Conservation (phyloP, 1,284 basidiomycete genomes). For the Heterobasidion irregulare region DNA sequence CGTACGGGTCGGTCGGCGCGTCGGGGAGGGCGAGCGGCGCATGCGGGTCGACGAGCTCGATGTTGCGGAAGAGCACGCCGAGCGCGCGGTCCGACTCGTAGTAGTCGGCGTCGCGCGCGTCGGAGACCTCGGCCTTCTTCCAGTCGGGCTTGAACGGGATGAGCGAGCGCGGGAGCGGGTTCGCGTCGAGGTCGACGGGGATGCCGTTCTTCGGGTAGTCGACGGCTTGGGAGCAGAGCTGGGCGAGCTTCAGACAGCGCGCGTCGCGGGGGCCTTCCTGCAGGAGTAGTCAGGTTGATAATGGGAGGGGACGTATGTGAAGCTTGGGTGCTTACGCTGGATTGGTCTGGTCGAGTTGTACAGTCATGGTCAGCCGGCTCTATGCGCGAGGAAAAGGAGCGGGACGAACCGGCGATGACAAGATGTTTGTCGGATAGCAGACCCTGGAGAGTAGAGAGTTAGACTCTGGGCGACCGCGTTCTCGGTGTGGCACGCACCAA, state of each 20-base stretch:
- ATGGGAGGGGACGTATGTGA: not conserved
- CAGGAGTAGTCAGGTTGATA: not conserved
- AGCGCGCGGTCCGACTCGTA: constrained; percentile 63
- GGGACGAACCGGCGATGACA: constrained; percentile 55
- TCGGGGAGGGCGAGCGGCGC: not conserved
- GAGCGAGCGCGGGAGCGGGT: constrained; percentile 38
- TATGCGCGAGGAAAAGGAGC: not conserved
- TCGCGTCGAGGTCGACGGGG: constrained; percentile 42
- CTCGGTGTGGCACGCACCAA: constrained; percentile 33
- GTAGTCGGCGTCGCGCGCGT: constrained; percentile 52
- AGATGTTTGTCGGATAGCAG: constrained; percentile 63
- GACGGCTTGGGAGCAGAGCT: constrained; percentile 60
- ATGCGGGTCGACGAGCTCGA: constrained; percentile 33
- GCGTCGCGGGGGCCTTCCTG: constrained; percentile 62
- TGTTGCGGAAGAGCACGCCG: constrained; percentile 56
- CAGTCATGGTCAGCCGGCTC: not conserved
- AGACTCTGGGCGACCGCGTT: not conserved
- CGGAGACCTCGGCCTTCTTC: constrained; percentile 58
- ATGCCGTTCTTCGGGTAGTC: constrained; percentile 71
- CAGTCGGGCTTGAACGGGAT: constrained; percentile 71
- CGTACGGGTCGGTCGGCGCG: not conserved
- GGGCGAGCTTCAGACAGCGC: constrained; percentile 55
- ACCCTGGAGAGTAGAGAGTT: constrained; percentile 33
- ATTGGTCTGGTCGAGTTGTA: constrained; percentile 44
- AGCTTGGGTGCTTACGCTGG: constrained; percentile 31